Evolutionary conservation across 352 stramenopile genomes (phyloP), one percentile per base, ranked within the genome.

Genomic region (Phytophthora sp.): DNA sequence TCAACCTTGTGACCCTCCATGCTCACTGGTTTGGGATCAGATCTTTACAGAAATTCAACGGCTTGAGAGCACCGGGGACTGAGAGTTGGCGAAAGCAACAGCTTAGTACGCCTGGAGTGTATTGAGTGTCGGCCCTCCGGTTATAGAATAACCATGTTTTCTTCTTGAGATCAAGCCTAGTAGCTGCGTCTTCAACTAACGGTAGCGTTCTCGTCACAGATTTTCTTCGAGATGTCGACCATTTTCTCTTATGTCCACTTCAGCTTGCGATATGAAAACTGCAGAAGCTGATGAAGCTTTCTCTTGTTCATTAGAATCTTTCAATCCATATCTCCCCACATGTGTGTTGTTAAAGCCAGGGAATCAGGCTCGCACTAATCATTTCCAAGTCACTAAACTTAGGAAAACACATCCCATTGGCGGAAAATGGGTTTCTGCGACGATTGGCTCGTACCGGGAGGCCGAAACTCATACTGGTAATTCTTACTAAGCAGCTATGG

Each of bases 401-500:
- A 50, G 33, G 44, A 47, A 42, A n/a, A 7, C 0, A 0, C 13
- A 42, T 57, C 15, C 27, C 21, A 60, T 54, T 65, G 57, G 46
- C 15, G n/a, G 35, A 52, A 38, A 63, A 20, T 30, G n/a, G 2
- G 26, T 18, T 24, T 3, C 4, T 3, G 7, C 31, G 55, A 54
- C 62, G 62, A 59, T 59, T 68, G 60, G 60, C 41, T 70, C 18
- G n/a, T n/a, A n/a, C n/a, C n/a, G n/a, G n/a, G 24, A 44, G 20
- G 5, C 12, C 35, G n/a, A n/a, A n/a, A 41, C 12, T 41, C 6
- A 3, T 12, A 41, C 3, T 41, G 6, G 11, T 41, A n/a, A n/a
- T n/a, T n/a, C n/a, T n/a, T n/a, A n/a, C n/a, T n/a, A n/a, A n/a
- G 21, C 35, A 58, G 46, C 42, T 18, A 82, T 75, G 73, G 73